Evolutionary conservation across 2,329 filamentous ascomycete genomes (phyloP), one percentile per base, ranked within the genome.

Genomic region (Dothideomycetidae sp.): DNA sequence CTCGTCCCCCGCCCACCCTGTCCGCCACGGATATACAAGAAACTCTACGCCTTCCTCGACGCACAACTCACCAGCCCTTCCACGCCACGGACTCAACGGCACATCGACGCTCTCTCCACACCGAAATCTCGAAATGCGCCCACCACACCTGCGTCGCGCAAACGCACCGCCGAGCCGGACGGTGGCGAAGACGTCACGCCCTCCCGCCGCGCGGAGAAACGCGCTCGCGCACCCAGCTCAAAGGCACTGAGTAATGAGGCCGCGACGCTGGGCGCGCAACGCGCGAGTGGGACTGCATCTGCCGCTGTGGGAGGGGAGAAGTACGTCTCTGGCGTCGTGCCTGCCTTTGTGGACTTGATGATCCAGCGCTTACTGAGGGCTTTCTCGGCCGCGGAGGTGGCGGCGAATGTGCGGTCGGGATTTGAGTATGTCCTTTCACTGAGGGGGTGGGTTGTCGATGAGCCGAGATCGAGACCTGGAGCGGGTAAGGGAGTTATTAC

Each of bases 1-100:
- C 78, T 86, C 41, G 73, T 81, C 44, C 71, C 79, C 2, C 71
- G 75, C 3, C 82, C 85, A 2, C 85, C 85, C 3, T 79, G 84
- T 37, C 76, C 77, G 32, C 84, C 83, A 1, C 71, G 75, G 39
- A 70, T 84, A 36, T 96, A 96, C 64, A 81, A 81, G 50, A 82
- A 83, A 41, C 67, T 96, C 26, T 90, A 86, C 55, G 64, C 64
- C 19, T 85, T 88, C 53, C 73, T 96, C 42, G 78, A 88, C 48
- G 74, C 73, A 39, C 76, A 78, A 29, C 64, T 96, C 18, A 39
- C 41, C 16, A 51, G 61, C 23, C 51, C 53, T 5, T 44, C 48
- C 12, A 50, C 55, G n/a, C 59, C 56, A 40, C 56, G 53, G 23
- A 54, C 60, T 40, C 51, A 50, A n/a, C 52, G 48, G 43, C 47